Evolutionary conservation across 2,329 filamentous ascomycete species (phyloP), one percentile per base, ranked within the genome.

Genomic region (Sclerotinia glacialis): DNA sequence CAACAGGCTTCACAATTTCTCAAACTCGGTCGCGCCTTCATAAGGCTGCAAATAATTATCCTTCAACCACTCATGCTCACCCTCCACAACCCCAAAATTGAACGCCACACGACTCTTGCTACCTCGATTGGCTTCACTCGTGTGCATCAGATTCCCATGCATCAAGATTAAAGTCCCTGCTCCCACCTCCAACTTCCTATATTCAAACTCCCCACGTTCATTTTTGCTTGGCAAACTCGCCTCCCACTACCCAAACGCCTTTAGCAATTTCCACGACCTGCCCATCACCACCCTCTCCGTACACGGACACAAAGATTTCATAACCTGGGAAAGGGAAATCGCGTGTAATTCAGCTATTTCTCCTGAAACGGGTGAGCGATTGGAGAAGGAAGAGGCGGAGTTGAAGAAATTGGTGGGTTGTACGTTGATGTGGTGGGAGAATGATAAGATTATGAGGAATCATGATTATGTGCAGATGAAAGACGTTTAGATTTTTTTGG

Each of bases 61-160:
- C 31, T 31, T 12, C 18, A 54, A 8, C 60, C 60, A 64, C 1
- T 12, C 34, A 5, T 28, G 26, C 9, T 54, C 23, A 26, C 49
- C 49, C 26, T 64, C 60, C 23, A 64, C 60, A 11, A 64, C 37
- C 11, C 49, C 49, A 49, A 64, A 64, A 31, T 54, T 64, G 12
- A 64, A 64, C 26, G 49, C 49, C 16, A 54, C 49, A 9, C 60
- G 60, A 31, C 49, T 64, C 37, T 64, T 64, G 4, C 26, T 42
- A 64, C 60, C 54, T n/a, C 6, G 3, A 12, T 64, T 64, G 37
- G 60, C 60, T 9, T 64, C 60, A 31, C 60, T 64, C 26, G 12
- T 64, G 18, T 64, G 60, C 60, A 64, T 64, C 3, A 64, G 9
- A 64, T 64, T 64, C 12, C 60, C 49, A 64, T 64, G 60, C 60